phyloP scores from a whole-genome alignment of 2,329 filamentous ascomycete genomes.

The Cladophialophora carrionii region DNA sequence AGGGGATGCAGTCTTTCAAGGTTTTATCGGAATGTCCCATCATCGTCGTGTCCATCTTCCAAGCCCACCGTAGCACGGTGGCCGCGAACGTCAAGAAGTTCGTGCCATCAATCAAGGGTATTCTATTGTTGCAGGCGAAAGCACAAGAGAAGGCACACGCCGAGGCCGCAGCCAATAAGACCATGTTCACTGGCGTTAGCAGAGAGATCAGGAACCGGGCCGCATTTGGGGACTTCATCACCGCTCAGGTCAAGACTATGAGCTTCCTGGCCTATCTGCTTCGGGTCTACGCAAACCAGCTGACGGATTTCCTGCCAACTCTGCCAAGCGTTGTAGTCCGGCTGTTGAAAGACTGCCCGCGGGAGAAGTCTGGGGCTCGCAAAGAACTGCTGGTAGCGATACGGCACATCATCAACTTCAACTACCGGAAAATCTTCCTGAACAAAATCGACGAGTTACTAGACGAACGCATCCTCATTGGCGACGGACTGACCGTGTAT shows the following conservation, averaged over 20 bases:
- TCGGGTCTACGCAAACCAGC: slow-evolving; percentile 80
- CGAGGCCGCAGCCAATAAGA: slow-evolving; percentile 76
- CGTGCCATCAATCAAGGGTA: slow-evolving; percentile 89
- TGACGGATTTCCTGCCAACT: slow-evolving; percentile 83
- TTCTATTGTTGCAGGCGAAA: slow-evolving; percentile 83
- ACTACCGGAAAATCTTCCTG: slow-evolving; percentile 92
- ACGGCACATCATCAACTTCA: slow-evolving; percentile 98
- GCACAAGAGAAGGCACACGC: slow-evolving; percentile 90
- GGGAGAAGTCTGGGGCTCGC: slow-evolving; percentile 88
- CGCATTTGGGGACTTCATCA: slow-evolving; percentile 96
- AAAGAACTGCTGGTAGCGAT: slow-evolving; percentile 97
- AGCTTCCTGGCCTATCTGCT: slow-evolving; percentile 94
- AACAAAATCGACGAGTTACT: slow-evolving; percentile 92
- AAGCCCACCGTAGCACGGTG: slow-evolving; percentile 81
- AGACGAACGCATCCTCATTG: slow-evolving; percentile 90
- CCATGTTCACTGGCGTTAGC: slow-evolving; percentile 89
- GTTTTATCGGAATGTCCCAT: slow-evolving; percentile 97
- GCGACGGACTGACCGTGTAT: slow-evolving; percentile 93
- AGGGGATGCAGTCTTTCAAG: slow-evolving; percentile 99
- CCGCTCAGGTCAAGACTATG: slow-evolving; percentile 98
- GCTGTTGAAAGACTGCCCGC: slow-evolving; percentile 86
- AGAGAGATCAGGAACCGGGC: slow-evolving; percentile 89
- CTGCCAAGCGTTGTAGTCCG: slow-evolving; percentile 89
- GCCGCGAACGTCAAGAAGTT: slow-evolving; percentile 86
- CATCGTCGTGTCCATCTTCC: slow-evolving; percentile 97